A percentile compares a stretch with the other conserved stretches of the same genome.
phyloP scores from a whole-genome alignment of 2,329 filamentous ascomycete genomes.

The Colletotrichum chrysophilum region DNA sequence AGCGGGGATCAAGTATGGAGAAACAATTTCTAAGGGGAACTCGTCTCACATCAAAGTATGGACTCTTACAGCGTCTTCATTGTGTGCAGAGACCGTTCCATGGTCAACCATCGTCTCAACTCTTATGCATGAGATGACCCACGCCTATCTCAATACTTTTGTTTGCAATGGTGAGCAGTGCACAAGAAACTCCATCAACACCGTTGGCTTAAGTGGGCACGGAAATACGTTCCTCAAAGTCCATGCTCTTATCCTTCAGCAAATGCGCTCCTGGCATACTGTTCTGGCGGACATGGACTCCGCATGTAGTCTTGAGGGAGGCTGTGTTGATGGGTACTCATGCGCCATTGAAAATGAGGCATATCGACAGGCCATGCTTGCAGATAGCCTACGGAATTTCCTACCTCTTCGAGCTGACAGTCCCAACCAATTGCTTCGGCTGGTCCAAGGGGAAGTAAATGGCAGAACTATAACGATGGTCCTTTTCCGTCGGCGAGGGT shows the following conservation, averaged over 20 bases:
- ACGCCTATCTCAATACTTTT: background rate
- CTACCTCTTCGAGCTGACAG: background rate
- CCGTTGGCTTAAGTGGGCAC: background rate
- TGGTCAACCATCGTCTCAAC: background rate
- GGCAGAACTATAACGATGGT: background rate
- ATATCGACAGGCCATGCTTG: background rate
- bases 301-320: background rate
- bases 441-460: background rate
- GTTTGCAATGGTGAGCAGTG: background rate
- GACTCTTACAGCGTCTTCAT: background rate
- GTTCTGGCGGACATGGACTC: background rate
- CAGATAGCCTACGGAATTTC: background rate
- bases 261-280: background rate
- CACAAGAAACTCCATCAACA: background rate
- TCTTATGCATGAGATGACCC: slow-evolving; percentile 19
- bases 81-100: background rate
- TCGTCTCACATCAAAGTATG: background rate
- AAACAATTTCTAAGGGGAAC: background rate
- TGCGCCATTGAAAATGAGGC: background rate
- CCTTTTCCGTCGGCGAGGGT: background rate
- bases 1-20: background rate
- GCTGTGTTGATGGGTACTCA: background rate
- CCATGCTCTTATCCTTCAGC: background rate
- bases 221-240: background rate
- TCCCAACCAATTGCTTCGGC: background rate